Percentiles rank a stretch among this genome's conserved stretches.
Evolutionary conservation across 148 eudicot species (phyloP).

Genomic region (Rheum nobile): DNA sequence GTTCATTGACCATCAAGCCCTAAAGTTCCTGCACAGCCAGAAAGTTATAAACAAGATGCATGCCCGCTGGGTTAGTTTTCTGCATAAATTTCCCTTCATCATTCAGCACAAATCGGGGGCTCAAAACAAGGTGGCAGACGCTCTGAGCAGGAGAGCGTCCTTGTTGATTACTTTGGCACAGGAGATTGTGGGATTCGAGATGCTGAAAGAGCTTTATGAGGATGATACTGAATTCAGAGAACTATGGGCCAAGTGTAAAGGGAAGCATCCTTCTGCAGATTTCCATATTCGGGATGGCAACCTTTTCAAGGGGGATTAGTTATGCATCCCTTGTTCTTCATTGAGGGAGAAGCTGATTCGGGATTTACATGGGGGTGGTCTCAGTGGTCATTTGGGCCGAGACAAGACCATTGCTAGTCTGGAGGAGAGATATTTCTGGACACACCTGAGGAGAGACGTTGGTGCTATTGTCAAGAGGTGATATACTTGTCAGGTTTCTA

Average conservation of each 20-base stretch:
- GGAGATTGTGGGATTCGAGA: not conserved
- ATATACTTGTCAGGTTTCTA: no score
- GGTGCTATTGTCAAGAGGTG: no score
- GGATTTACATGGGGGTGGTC: not conserved
- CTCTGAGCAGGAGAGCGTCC: not conserved
- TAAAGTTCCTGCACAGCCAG: not conserved
- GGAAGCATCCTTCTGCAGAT: no score
- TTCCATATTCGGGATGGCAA: no score
- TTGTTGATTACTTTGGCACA: no score
- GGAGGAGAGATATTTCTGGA: not conserved
- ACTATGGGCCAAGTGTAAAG: no score
- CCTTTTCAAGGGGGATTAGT: not conserved
- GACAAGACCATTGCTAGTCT: slow-evolving; percentile 1
- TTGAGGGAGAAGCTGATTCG: not conserved
- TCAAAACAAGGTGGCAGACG: no score
- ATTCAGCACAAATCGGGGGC: not conserved
- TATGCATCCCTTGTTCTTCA: no score
- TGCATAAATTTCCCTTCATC: not conserved
- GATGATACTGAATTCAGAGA: no score
- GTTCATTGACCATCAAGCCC: not conserved
- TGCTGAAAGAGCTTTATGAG: not conserved
- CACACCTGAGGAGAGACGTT: not conserved
- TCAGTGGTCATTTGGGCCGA: not conserved
- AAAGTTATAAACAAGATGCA: no score
- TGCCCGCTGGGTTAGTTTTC: not conserved